Conservation (phyloP, 176 grass and related monocot species). For the Carex pumila region DNA sequence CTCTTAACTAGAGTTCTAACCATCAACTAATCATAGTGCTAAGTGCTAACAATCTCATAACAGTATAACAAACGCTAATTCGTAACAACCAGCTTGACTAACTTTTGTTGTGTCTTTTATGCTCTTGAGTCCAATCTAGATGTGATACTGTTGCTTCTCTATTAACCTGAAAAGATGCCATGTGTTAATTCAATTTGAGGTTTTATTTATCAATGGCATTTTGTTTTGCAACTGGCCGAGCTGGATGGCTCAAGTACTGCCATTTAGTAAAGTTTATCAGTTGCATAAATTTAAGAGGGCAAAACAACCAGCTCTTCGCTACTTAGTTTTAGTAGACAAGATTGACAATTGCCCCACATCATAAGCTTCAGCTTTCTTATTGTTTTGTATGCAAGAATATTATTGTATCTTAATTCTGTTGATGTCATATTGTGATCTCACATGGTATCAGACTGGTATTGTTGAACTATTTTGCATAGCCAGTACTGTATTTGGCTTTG, state of each 20-base stretch:
- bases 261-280: slow-evolving; percentile 34
- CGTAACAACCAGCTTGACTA: no score
- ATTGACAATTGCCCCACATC: slow-evolving; percentile 30
- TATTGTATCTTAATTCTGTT: neutral
- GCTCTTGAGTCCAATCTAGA: no score
- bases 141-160: no score
- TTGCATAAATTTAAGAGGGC: slow-evolving; percentile 14
- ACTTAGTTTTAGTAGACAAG: slow-evolving; percentile 30
- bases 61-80: no score
- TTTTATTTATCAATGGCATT: neutral
- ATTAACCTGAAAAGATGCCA: neutral
- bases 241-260: slow-evolving; percentile 24
- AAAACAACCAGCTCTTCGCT: slow-evolving; percentile 32
- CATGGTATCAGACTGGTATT: neutral
- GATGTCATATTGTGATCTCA: neutral
- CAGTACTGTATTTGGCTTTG: neutral
- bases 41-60: no score
- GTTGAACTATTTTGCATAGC: neutral
- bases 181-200: neutral
- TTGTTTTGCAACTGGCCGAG: slow-evolving; percentile 29
- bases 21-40: no score
- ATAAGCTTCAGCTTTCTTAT: neutral
- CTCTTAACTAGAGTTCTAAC: no score
- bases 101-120: no score
- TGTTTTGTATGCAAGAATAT: neutral